phyloP scores from a whole-genome alignment of 495 filamentous ascomycete species.

The Neurospora sublineolata region DNA sequence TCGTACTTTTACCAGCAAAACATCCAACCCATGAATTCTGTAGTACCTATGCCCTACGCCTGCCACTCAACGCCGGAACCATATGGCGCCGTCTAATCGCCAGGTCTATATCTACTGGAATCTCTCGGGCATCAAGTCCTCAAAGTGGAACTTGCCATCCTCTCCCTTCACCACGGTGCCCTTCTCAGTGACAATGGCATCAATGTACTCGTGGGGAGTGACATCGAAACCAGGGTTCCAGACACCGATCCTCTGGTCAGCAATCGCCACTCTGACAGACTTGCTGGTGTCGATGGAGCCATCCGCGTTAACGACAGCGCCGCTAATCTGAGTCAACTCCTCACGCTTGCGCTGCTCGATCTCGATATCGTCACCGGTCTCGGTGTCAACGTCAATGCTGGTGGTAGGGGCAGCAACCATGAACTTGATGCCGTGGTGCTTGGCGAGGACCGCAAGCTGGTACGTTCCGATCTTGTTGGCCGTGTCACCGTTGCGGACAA shows the following conservation, averaged over 20 bases:
- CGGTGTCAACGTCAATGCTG: conserved; percentile 77
- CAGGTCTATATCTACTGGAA: conserved; percentile 9
- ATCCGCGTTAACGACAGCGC: conserved; percentile 45
- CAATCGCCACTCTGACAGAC: conserved; percentile 64
- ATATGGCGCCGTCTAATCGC: not conserved
- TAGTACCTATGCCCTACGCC: not conserved
- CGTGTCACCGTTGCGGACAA: conserved; percentile 92
- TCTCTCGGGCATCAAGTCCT: conserved; percentile 37
- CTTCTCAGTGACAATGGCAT: conserved; percentile 87
- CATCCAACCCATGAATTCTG: not conserved
- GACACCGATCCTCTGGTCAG: conserved; percentile 67
- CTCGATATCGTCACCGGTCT: conserved; percentile 60
- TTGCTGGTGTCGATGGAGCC: conserved; percentile 38
- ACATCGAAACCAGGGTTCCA: conserved; percentile 98
- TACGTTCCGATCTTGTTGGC: conserved; percentile 99
- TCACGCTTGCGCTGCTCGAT: conserved; percentile 75
- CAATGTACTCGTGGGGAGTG: conserved; percentile 74
- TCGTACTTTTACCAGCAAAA: not conserved
- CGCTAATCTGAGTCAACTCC: conserved; percentile 73
- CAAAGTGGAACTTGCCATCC: conserved; percentile 68
- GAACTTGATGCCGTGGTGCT: conserved; percentile 81
- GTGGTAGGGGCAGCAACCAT: conserved; percentile 90
- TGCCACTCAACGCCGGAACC: not conserved
- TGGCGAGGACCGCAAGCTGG: conserved; percentile 71
- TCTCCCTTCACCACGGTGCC: conserved; percentile 69